Evolutionary conservation across 78 protist species (phyloP), one percentile per base, ranked within the genome.

Genomic region (Mastigamoeba balamuthi): DNA sequence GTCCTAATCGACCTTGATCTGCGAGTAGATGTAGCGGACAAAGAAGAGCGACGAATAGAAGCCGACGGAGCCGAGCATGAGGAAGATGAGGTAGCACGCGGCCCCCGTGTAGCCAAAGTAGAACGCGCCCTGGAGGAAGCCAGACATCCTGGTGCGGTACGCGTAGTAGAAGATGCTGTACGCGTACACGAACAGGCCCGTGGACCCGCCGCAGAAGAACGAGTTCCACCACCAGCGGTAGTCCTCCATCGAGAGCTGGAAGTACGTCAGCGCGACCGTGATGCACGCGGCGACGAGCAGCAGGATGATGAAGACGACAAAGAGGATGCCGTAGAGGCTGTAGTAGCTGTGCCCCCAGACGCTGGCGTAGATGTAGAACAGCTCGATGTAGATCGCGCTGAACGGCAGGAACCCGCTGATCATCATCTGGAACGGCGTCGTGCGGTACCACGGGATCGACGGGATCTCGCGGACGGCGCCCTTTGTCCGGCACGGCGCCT

Each of bases 201-300:
- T 93, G 36, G 87, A 76, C 4, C 97, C 97, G 1, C 92, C 95
- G 43, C 69, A 73, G 48, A 92, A 75, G 53, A 95, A 44, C 6
- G 94, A 82, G 28, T 78, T 71, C 97, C 95, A 89, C 99, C 99
- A 94, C 97, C 96, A 94, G 39, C 93, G 76, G 67, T 95, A 90
- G 82, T 97, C 98, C 86, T 95, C 99, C 75, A 68, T 66, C 42
- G 95, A 75, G 30, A 97, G 86, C 79, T 92, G 96, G 94, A 94
- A 90, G 87, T 97, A 97, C 5, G 96, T 93, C 38, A 95, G 80
- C 36, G 95, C 91, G 10, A 95, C 80, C 10, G 97, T 88, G 75
- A 97, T 87, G 88, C 95, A 97, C 6, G 98, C 79, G 5, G 96
- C 89, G 40, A 94, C 99, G 65, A 90, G 38, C 37, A 96, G 27